Evolutionary conservation across 768 basidiomycete species (phyloP).

Genomic region (Tricholoma bakamatsutake): DNA sequence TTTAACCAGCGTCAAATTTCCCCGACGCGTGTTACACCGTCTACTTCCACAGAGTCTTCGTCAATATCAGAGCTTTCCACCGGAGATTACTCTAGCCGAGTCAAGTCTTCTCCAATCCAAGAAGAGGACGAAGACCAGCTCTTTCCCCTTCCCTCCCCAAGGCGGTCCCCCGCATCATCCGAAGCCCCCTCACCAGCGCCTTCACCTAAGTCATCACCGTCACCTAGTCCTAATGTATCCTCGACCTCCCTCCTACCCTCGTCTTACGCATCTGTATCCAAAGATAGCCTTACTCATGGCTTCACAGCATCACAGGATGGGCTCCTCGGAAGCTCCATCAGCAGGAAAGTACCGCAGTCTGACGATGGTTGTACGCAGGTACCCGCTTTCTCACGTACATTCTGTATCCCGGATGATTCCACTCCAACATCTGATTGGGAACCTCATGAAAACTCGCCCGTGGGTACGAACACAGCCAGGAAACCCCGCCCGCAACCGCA

Average conservation of each 20-base stretch:
- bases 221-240: constrained; percentile 13
- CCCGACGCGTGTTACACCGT: constrained; percentile 9
- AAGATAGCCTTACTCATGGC: neutral
- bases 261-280: neutral
- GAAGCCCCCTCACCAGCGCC: constrained; percentile 19
- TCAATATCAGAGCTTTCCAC: constrained; percentile 6
- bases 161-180: constrained; percentile 43
- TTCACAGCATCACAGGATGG: constrained; percentile 8
- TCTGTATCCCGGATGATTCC: neutral
- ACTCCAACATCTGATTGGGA: neutral
- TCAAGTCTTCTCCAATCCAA: constrained; percentile 34
- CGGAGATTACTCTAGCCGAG: constrained; percentile 11
- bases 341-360: constrained; percentile 9
- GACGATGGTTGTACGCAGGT: neutral
- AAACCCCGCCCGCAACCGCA: neutral
- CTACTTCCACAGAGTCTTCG: constrained; percentile 4
- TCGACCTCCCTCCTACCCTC: constrained; percentile 8
- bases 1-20: constrained; percentile 5
- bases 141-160: constrained; percentile 55
- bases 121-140: constrained; percentile 54
- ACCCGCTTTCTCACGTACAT: neutral
- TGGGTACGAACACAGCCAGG: neutral
- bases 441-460: neutral
- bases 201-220: constrained; percentile 16
- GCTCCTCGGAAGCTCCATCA: constrained; percentile 9